Evolutionary conservation across 805 yeast species (phyloP).

Genomic region (Maudiozyma saulgeensis): DNA sequence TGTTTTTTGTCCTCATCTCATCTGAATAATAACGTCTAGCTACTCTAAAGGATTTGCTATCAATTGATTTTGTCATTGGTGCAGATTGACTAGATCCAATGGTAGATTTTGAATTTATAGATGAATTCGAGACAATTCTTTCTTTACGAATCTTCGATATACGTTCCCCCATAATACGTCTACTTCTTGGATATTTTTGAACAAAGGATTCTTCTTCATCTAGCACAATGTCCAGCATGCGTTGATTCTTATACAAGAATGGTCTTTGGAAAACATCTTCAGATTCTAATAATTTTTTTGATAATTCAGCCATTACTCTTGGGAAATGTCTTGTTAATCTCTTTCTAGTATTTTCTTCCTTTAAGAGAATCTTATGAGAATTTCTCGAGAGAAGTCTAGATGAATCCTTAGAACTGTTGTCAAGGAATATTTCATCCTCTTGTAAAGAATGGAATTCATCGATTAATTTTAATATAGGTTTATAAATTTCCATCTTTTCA

Average conservation of each 20-base stretch:
- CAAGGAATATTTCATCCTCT: slow-evolving; percentile 52
- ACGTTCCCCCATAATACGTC: slow-evolving; percentile 10
- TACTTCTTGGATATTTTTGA: slow-evolving; percentile 27
- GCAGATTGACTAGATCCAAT: background rate
- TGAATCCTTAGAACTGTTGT: slow-evolving; percentile 67
- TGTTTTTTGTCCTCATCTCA: background rate
- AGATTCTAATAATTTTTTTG: slow-evolving; percentile 38
- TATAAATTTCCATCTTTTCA: slow-evolving; percentile 39
- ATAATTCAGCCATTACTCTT: slow-evolving; percentile 43
- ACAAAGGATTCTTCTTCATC: slow-evolving; percentile 27
- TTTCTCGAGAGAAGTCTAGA: slow-evolving; percentile 66
- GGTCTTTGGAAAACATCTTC: slow-evolving; percentile 34
- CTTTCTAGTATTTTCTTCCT: slow-evolving; percentile 72
- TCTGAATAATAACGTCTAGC: background rate
- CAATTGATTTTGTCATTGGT: background rate
- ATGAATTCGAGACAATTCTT: background rate
- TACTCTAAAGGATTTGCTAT: background rate
- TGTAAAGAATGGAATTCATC: slow-evolving; percentile 46
- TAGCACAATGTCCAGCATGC: slow-evolving; percentile 21
- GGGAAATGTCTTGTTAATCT: slow-evolving; percentile 64
- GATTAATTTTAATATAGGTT: slow-evolving; percentile 48
- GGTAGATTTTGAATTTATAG: background rate
- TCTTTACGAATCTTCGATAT: background rate
- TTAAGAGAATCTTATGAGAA: slow-evolving; percentile 65
- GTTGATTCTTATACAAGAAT: slow-evolving; percentile 24